phyloP scores from a whole-genome alignment of 1,139 yeast species.

The Torulaspora pretoriensis region DNA sequence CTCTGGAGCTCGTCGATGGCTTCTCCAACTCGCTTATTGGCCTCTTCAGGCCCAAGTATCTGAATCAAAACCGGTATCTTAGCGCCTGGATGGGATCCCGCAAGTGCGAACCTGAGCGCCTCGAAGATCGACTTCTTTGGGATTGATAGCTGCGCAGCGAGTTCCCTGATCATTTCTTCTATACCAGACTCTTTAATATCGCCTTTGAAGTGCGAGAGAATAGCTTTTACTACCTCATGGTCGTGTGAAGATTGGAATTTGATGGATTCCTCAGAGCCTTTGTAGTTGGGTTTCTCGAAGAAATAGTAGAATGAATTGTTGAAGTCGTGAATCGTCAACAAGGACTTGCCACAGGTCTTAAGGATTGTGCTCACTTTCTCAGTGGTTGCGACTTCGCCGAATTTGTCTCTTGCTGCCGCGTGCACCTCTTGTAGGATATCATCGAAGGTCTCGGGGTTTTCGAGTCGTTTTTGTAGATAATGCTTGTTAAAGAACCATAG shows the following conservation, averaged over 20 bases:
- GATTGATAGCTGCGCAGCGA: slow-evolving; percentile 16
- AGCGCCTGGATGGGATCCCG: slow-evolving; percentile 70
- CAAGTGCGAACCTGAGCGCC: slow-evolving; percentile 63
- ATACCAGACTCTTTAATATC: slow-evolving; percentile 19
- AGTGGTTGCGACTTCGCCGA: slow-evolving; percentile 16
- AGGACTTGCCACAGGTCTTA: slow-evolving; percentile 37
- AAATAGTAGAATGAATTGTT: slow-evolving; percentile 46
- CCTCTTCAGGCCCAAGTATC: slow-evolving; percentile 51
- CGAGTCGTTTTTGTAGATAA: slow-evolving; percentile 46
- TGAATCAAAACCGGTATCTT: slow-evolving; percentile 58
- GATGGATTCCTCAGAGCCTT: slow-evolving; percentile 20
- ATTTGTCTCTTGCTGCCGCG: slow-evolving; percentile 20
- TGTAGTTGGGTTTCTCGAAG: slow-evolving; percentile 42
- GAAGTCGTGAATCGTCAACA: slow-evolving; percentile 50
- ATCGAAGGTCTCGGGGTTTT: slow-evolving; percentile 37
- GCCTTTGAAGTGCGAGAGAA: slow-evolving; percentile 21
- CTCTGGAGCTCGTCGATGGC: slow-evolving; percentile 24
- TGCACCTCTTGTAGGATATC: slow-evolving; percentile 38
- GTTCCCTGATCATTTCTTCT: slow-evolving; percentile 27
- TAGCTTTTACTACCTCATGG: slow-evolving; percentile 10
- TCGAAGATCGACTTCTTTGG: slow-evolving; percentile 54
- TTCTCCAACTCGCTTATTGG: slow-evolving; percentile 38
- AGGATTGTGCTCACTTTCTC: slow-evolving; percentile 29
- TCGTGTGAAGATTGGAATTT: slow-evolving; percentile 24
- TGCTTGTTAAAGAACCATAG: slow-evolving; percentile 70